phyloP scores from a whole-genome alignment of 1,284 basidiomycete species.

The Cryptococcus neoformans region DNA sequence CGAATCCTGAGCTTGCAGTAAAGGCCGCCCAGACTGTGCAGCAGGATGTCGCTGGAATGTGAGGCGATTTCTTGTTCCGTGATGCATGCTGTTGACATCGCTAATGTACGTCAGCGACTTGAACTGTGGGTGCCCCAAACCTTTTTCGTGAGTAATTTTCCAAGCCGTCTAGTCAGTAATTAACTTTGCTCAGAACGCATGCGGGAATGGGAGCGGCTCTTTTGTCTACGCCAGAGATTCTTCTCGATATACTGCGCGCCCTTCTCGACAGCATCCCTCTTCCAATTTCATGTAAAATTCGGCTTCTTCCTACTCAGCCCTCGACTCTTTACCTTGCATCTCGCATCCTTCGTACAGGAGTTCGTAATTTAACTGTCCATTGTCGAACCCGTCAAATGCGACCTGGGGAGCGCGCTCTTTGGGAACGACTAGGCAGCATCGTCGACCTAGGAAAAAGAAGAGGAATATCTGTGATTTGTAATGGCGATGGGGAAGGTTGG shows the following conservation, averaged over 20 bases:
- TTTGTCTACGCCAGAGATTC: constrained; percentile 82
- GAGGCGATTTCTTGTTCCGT: constrained; percentile 9
- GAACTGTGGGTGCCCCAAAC: constrained; percentile 78
- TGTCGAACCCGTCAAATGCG: constrained; percentile 95
- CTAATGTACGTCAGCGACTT: constrained; percentile 33
- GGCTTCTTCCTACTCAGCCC: constrained; percentile 78
- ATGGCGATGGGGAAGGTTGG: constrained; percentile 84
- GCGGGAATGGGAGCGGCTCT: constrained; percentile 96
- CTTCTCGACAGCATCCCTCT: constrained; percentile 73
- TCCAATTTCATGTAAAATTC: constrained; percentile 87
- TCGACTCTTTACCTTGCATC: constrained; percentile 84
- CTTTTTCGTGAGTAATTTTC: constrained; percentile 64
- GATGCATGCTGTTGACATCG: neutral
- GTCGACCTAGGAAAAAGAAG: constrained; percentile 59
- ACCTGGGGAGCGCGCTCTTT: constrained; percentile 72
- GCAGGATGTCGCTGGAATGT: constrained; percentile 85
- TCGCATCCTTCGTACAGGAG: constrained; percentile 80
- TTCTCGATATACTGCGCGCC: constrained; percentile 79
- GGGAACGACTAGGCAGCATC: constrained; percentile 76
- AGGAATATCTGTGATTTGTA: constrained; percentile 82
- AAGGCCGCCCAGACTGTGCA: constrained; percentile 83
- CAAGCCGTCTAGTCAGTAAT: neutral
- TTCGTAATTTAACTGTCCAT: constrained; percentile 88
- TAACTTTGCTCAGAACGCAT: constrained; percentile 57
- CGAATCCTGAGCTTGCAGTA: constrained; percentile 84